Evolutionary conservation across 306 rosid species (phyloP).

Genomic region (Alnus glutinosa): DNA sequence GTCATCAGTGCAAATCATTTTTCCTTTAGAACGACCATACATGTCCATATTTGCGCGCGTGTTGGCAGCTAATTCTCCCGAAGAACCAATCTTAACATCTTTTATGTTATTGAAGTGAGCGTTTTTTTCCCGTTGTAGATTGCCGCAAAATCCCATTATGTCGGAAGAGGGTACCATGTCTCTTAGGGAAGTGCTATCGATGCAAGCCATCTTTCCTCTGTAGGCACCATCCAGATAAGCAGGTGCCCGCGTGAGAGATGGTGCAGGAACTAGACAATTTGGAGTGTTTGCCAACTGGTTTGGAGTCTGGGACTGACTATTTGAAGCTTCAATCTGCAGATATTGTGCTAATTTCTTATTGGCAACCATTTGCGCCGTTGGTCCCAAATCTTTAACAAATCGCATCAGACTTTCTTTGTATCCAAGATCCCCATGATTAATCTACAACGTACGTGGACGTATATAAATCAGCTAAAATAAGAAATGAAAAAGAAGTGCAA

Average conservation of each 20-base stretch:
- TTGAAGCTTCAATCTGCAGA: slow-evolving; percentile 5
- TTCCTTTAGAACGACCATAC: not conserved
- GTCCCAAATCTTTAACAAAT: slow-evolving; percentile 38
- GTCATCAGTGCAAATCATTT: not conserved
- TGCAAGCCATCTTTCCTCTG: slow-evolving; percentile 10
- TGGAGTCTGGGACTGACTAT: slow-evolving; percentile 3
- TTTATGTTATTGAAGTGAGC: not conserved
- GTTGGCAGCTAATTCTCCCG: not conserved
- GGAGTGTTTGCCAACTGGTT: slow-evolving; percentile 1
- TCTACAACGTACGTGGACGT: slow-evolving; percentile 13
- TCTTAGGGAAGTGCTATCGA: not conserved
- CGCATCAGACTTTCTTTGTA: slow-evolving; percentile 30
- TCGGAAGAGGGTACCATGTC: not conserved
- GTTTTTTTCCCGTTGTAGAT: not conserved
- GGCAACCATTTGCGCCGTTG: slow-evolving; percentile 28
- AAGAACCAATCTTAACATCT: not conserved
- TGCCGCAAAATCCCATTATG: slow-evolving; percentile 4
- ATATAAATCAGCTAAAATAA: not conserved
- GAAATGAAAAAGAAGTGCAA: not conserved
- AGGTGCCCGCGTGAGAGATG: slow-evolving; percentile 5
- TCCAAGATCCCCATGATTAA: slow-evolving; percentile 4
- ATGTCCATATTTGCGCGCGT: too few species aligned
- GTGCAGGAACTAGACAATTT: slow-evolving; percentile 3
- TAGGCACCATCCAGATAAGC: not conserved
- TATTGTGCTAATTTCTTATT: slow-evolving; percentile 13